Base-by-base conservation (phyloP, 108 stramenopile species). In the Aurantiochytrium sp. region DNA sequence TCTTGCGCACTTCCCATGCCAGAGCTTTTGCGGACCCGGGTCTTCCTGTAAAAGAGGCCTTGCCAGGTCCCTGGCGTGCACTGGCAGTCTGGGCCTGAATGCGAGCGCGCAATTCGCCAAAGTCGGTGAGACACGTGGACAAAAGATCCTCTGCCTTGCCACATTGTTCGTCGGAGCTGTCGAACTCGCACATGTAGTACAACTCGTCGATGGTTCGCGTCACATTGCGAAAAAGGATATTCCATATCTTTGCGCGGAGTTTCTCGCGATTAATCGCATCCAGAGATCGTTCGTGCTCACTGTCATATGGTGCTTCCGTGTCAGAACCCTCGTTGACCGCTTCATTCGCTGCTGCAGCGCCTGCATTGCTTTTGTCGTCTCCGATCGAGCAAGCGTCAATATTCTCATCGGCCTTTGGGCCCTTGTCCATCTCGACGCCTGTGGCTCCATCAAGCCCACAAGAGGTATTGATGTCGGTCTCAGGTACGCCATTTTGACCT, bases 101-200 rank as follows among this genome's bases (percentile, higher is more conserved):
- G 5, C 73, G 44, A n/a, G 44, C 10, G 12, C 51, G 44, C 44
- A 83, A 28, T 10, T 83, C 73, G 21, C 28, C 12, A n/a, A 83
- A 83, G 10, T 83, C 73, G 73, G 8, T 47, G 0, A 83, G n/a
- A n/a, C 51, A 83, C 23, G 44, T 21, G 18, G n/a, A 10, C 10
- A 83, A 44, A 14, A 83, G 5, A 12, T 83, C 73, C 73, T 51
- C 73, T 18, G 73, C 73, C 18, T 47, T 47, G n/a, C n/a, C 73
- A n/a, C 73, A 83, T 12, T 83, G 73, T n/a, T 53, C 73, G 51
- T 23, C 73, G n/a, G 73, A 47, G 28, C 73, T 83, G 51, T 83
- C 73, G n/a, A 83, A 47, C 51, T 83, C 73, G 51, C 73, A 83
- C 73, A 83, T 83, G 73, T 83, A 83, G 51, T 83, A 83, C 73